These are phyloP conservation scores for Aspergillus novoparasiticus DNA, from an alignment of 2,329 filamentous ascomycete species.

Conservation along the genomic window DNA sequence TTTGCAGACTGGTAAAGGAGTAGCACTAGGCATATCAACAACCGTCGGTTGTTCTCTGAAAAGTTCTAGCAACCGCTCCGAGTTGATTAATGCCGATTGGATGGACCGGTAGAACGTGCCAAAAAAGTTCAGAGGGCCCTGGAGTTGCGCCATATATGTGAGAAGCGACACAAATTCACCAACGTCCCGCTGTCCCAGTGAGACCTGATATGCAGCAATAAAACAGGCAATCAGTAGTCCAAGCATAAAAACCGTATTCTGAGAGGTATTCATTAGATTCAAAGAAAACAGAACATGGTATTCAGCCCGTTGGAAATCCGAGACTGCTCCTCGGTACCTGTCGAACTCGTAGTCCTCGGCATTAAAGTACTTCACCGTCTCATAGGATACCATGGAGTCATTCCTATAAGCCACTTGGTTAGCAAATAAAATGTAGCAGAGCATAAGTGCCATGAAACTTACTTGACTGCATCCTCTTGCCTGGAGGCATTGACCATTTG, in stretches of 20 bases:
- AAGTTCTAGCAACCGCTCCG: slow-evolving; percentile 88
- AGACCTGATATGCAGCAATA: slow-evolving; percentile 76
- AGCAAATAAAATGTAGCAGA: background rate
- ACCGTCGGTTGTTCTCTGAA: slow-evolving; percentile 97
- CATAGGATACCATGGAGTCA: slow-evolving; percentile 98
- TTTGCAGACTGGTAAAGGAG: slow-evolving; percentile 66
- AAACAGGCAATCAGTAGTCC: slow-evolving; percentile 73
- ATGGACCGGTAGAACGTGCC: slow-evolving; percentile 96
- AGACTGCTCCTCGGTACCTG: slow-evolving; percentile 71
- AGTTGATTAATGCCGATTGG: slow-evolving; percentile 95
- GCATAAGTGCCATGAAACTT: slow-evolving; percentile 31
- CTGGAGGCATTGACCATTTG: slow-evolving; percentile 94
- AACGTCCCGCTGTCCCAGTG: slow-evolving; percentile 64
- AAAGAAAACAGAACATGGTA: slow-evolving; percentile 75
- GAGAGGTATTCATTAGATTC: slow-evolving; percentile 78
- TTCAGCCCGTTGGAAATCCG: slow-evolving; percentile 72
- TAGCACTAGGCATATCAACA: slow-evolving; percentile 70
- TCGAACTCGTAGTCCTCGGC: slow-evolving; percentile 78
- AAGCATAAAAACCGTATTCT: slow-evolving; percentile 77
- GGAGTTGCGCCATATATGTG: slow-evolving; percentile 77
- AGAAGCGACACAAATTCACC: slow-evolving; percentile 74
- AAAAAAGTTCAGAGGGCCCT: slow-evolving; percentile 81
- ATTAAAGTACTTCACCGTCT: slow-evolving; percentile 91
- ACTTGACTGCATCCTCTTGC: slow-evolving; percentile 94
- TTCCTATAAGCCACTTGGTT: slow-evolving; percentile 55